Base-by-base conservation (phyloP, 169 alveolate species). In the Plasmodium blacklocki region DNA sequence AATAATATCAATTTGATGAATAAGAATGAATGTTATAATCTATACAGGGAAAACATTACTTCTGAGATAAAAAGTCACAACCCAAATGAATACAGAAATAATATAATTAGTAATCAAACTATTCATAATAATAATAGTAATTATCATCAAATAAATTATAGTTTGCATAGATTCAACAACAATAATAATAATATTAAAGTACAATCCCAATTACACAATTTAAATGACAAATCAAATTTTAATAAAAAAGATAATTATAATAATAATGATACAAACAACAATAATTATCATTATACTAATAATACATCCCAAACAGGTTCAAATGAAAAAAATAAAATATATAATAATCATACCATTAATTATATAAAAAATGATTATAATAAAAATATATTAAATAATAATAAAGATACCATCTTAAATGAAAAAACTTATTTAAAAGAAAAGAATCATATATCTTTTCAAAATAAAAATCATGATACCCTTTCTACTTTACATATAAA, bases 331-430 rank as follows among this genome's bases (percentile, higher is more conserved):
- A 70, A 70, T 19, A 29, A 12, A 4, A 47, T 15, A 21, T 49
- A 70, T 21, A 70, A 47, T 45, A 14, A 26, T 11, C 88, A 18
- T 67, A n/a, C 45, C 74, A 62, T 18, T 39, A 39, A 4, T 39
- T 39, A 39, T 39, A 39, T 39, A 2, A 26, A 52, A 62, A 75
- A 75, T 68, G 60, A 75, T 45, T 75, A 75, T 68, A 63, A 21
- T 12, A 63, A 12, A 23, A 32, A 58, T 4, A 12, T 19, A 47
- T 52, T 62, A 75, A 62, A 60, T 66, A 26, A 18, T 18, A 21
- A 14, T 11, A 26, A 60, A n/a, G 23, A 21, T 60, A 11, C 70
- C 47, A 39, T 39, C 6, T 2, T 56, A 56, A 56, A 7, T 56
- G 23, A 56, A 18, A 56, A 56, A 9, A 14, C 5, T 6, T 18